Evolutionary conservation across 768 basidiomycete species (phyloP), one percentile per base, ranked within the genome.

Genomic region (Piloderma croceum): DNA sequence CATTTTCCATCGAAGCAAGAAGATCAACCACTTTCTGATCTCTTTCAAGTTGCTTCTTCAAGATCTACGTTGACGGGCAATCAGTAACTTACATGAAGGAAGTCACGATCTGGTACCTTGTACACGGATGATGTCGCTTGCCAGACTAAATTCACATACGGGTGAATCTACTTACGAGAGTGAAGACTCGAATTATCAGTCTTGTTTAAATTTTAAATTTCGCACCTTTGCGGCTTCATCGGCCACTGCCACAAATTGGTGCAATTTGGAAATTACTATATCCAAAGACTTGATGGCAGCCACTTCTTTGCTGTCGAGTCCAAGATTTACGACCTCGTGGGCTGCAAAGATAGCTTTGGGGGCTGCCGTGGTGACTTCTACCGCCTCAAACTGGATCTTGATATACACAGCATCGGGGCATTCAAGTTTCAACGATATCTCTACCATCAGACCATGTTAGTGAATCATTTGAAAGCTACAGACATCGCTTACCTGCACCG

Each of bases 101-200:
- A 17, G 22, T 31, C 7, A 22, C 24, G n/a, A n/a, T n/a, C n/a
- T n/a, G n/a, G n/a, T n/a, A 61, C 59, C 51, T 34, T 49, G 18
- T 63, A 63, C 24, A 61, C 44, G 11, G 44, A 49, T n/a, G 53
- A 49, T 9, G 43, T 48, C 5, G 41, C 19, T 47, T 46, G 62
- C 61, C 61, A 61, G 6, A 59, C 50, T 15, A 63, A 20, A 20
- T 50, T 48, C 29, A 45, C 41, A 23, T 51, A 52, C 7, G 60
- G 60, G 41, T 61, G 24, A n/a, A 61, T 15, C 59, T 61, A n/a
- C n/a, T n/a, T n/a, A n/a, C n/a, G n/a, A 15, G 21, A 20, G 9
- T 6, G 11, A 3, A 24, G 18, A n/a, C 11, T 19, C n/a, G n/a
- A 6, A 15, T 25, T 13, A 10, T 25, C 3, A 5, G 29, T 11